phyloP scores from a whole-genome alignment of 768 basidiomycete species.

The Leccinum incarnatum region DNA sequence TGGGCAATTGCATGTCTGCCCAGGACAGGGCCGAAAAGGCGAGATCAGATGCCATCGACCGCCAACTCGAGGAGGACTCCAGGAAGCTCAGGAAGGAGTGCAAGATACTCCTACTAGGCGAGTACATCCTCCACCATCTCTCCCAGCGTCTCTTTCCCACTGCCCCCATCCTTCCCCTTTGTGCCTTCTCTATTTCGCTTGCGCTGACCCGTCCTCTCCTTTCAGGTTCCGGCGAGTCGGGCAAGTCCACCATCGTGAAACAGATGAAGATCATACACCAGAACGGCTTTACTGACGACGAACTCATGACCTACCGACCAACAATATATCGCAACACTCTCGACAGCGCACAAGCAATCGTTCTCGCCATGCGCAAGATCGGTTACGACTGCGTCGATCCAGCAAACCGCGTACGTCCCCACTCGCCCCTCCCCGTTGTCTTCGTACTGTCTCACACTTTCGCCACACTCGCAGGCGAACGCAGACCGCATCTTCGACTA shows the following conservation, averaged over 20 bases:
- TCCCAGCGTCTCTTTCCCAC: slow-evolving; percentile 10
- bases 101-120: slow-evolving; percentile 90
- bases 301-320: slow-evolving; percentile 72
- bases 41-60: slow-evolving; percentile 75
- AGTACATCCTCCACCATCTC: slow-evolving; percentile 29
- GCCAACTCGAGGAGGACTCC: slow-evolving; percentile 81
- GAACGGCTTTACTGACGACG: slow-evolving; percentile 77
- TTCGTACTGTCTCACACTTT: not conserved
- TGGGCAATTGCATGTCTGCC: slow-evolving; percentile 68
- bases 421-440: rapidly evolving
- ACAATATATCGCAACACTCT: slow-evolving; percentile 85
- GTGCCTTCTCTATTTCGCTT: not conserved
- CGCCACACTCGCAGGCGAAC: slow-evolving; percentile 34
- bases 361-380: slow-evolving; percentile 83
- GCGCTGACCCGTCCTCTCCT: not conserved
- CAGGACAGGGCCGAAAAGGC: slow-evolving; percentile 57
- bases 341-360: slow-evolving; percentile 84
- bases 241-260: slow-evolving; percentile 95
- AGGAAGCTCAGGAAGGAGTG: slow-evolving; percentile 82
- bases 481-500: slow-evolving; percentile 65
- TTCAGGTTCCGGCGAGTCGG: slow-evolving; percentile 92
- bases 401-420: slow-evolving; percentile 48
- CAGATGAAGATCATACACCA: slow-evolving; percentile 99
- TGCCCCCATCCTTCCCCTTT: not conserved
- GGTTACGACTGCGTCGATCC: slow-evolving; percentile 72